Base-by-base conservation (phyloP, 495 filamentous ascomycete species). In the Lichenothelia convexa region DNA sequence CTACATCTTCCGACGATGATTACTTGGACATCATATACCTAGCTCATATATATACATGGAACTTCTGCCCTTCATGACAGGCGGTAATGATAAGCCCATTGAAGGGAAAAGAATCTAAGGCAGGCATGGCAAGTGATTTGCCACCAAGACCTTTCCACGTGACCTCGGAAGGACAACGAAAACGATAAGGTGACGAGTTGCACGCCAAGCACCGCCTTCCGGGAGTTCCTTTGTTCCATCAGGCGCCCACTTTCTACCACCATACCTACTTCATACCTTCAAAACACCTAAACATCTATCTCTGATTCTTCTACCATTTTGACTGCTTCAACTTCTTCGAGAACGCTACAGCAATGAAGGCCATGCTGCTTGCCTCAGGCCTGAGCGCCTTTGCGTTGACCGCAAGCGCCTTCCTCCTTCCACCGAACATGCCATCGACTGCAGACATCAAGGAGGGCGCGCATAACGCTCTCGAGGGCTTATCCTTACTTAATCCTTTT, bases 361-460 rank as follows among this genome's bases (percentile, higher is more conserved):
- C 16, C 11, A 41, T 41, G 39, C 31, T 36, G 11, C 39, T 16
- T 35, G 7, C 31, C 9, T 18, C 36, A 7, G 39, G 18, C n/a
- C 27, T 41, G 11, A 15, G 12, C 23, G 33, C 39, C 33, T 21
- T 41, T 20, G 39, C 39, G 9, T 18, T 41, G 20, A 16, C 32
- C 18, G 16, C 31, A 18, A 20, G 16, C 33, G 18, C 39, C 33
- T 20, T 41, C 19, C 18, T 41, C 12, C 23, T 41, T 13, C 39
- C 39, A 12, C 30, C 39, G 3, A 41, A 7, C 34, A 36, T 22
- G n/a, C 1, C 15, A 9, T 29, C 24, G n/a, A 33, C 17, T 2
- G 17, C 17, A 9, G 11, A 33, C 11, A 27, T 27, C 24, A 7
- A 27, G 8, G 24, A 27, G 24, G 13, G 13, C 8, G 13, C 24